phyloP scores from a whole-genome alignment of 345 rosid species.

The Garcia nutans region DNA sequence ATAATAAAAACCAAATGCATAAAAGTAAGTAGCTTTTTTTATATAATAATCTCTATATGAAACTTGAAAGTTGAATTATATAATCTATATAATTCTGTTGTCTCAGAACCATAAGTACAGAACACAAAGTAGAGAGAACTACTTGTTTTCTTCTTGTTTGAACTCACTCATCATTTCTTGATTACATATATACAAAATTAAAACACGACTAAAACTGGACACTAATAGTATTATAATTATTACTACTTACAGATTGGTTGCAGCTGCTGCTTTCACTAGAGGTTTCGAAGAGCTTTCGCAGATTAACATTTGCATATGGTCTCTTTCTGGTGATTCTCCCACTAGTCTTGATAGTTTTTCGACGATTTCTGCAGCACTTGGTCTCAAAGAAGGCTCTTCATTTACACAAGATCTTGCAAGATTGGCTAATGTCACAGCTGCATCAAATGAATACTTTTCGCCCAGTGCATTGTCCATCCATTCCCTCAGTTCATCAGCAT shows the following conservation, averaged over 20 bases:
- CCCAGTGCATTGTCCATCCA: conserved; percentile 77
- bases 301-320: conserved; percentile 33
- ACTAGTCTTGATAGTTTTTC: conserved; percentile 62
- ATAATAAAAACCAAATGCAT: not conserved
- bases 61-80: not conserved
- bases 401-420: conserved; percentile 66
- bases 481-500: conserved; percentile 52
- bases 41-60: not conserved
- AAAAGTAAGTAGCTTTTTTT: not conserved
- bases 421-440: conserved; percentile 59
- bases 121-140: conserved; percentile 1
- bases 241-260: conserved; percentile 18
- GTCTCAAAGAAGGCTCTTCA: conserved; percentile 63
- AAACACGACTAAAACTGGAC: not conserved
- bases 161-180: conserved; percentile 15
- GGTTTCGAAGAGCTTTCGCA: conserved; percentile 75
- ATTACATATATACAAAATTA: conserved; percentile 30
- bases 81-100: conserved; percentile 3
- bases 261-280: conserved; percentile 44
- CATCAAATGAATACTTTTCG: conserved; percentile 67
- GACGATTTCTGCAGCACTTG: conserved; percentile 70
- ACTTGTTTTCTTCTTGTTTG: conserved; percentile 12
- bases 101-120: not conserved
- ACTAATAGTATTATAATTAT: not conserved
- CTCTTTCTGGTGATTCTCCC: conserved; percentile 46